Evolutionary conservation across 2,329 filamentous ascomycete genomes (phyloP), one percentile per base, ranked within the genome.

Genomic region (Xylaria multiplex): DNA sequence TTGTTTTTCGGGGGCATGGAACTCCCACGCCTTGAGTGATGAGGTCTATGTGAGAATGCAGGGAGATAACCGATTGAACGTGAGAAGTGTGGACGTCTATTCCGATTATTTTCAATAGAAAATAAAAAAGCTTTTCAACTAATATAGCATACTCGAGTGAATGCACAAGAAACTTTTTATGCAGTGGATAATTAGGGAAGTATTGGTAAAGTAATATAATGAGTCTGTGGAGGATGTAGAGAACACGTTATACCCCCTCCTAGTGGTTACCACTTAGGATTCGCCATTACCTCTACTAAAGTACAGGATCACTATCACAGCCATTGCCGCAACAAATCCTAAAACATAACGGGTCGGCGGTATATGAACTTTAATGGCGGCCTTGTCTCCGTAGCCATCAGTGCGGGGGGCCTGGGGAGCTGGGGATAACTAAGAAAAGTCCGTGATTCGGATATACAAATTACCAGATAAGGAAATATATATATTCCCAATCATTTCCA

Each of bases 351-450:
- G 9, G 6, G 7, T 6, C 3, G 27, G 2, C 5, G 9, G 9
- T 35, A 35, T 35, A 7, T 2, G 8, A 8, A 35, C 9, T 35
- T 7, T 8, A 35, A 35, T 35, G 2, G 32, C 6, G 32, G 6
- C 6, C 5, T 35, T 35, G 32, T 8, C 32, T 8, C 32, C 7
- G 32, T 8, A 35, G 32, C 32, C 32, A 27, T 35, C 32, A 8
- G 32, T 35, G 32, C 6, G 32, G 32, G 32, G 9, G 9, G 2
- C 13, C 37, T 40, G 37, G 13, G 13, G 35, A 19, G 3, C 42
- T 24, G 53, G 53, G 16, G 37, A 55, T 55, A 55, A 30, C 53
- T 1, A 27, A n/a, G 24, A n/a, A 24, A 55, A 55, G 35, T 55
- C 53, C 37, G 35, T 14, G 3, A 13, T 4, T 19, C 53, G 53